A percentile compares a stretch with the other conserved stretches of the same genome.
Conservation (phyloP, 495 filamentous ascomycete species). For the Platismatia glauca region DNA sequence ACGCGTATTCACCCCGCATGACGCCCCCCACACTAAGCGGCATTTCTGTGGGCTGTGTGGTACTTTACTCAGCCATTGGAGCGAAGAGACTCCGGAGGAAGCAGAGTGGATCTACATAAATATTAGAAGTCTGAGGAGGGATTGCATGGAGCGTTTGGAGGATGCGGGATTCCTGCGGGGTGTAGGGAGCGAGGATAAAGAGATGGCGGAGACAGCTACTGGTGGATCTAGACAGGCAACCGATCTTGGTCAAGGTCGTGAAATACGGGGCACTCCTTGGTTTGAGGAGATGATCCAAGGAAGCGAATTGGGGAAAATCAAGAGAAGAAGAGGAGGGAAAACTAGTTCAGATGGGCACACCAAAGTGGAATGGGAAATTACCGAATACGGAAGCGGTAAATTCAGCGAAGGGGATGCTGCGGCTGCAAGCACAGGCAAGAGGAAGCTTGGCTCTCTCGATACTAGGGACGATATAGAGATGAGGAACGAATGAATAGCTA, state of each 20-base stretch:
- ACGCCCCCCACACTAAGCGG: conserved; percentile 51
- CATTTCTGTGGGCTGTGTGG: conserved; percentile 90
- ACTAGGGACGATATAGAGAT: conserved; percentile 24
- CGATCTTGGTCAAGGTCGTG: conserved; percentile 30
- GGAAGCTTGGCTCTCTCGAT: conserved; percentile 43
- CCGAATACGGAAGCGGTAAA: conserved; percentile 54
- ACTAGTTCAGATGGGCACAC: conserved; percentile 48
- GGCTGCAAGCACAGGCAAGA: conserved; percentile 33
- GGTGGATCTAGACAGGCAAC: conserved; percentile 8
- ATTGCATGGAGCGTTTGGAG: conserved; percentile 59
- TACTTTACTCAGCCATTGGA: conserved; percentile 72
- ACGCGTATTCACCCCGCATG: conserved; percentile 54
- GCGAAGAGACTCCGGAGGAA: conserved; percentile 56
- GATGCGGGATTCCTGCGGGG: conserved; percentile 53
- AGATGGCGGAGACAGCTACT: conserved; percentile 2
- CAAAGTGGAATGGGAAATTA: conserved; percentile 73
- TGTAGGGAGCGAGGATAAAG: conserved; percentile 32
- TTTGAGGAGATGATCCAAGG: conserved; percentile 73
- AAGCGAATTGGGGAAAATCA: conserved; percentile 58
- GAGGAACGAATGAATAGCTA: conserved; percentile 6
- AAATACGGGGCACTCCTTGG: conserved; percentile 58
- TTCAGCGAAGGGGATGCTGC: conserved; percentile 48
- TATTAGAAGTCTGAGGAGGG: conserved; percentile 56
- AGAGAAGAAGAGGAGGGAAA: conserved; percentile 47
- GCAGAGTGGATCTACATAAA: conserved; percentile 67